Conservation (phyloP, 495 filamentous ascomycete species). For the Penicillium riverlandense region DNA sequence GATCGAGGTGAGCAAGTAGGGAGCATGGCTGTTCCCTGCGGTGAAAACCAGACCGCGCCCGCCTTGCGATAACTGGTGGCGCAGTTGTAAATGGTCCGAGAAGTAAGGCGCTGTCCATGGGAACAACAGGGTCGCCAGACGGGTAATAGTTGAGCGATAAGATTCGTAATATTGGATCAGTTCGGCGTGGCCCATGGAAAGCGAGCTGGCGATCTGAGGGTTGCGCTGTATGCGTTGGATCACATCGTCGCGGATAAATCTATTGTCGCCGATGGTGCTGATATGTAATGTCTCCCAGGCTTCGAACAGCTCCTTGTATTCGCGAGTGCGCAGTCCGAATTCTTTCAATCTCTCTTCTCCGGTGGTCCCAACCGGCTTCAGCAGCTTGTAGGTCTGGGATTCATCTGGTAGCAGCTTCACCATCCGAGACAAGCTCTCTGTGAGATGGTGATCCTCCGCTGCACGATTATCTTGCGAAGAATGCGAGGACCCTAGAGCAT, state of each 20-base stretch:
- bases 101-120: constrained; percentile 27
- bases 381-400: no score
- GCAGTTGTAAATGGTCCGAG: constrained; percentile 20
- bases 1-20: constrained; percentile 25
- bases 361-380: neutral
- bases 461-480: no score
- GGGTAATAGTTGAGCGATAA: constrained; percentile 15
- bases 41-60: constrained; percentile 22
- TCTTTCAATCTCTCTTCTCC: constrained; percentile 11
- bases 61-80: constrained; percentile 8
- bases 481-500: no score
- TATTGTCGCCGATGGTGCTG: neutral
- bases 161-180: constrained; percentile 21
- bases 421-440: no score
- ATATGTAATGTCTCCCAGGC: constrained; percentile 13
- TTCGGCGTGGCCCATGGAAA: no score
- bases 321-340: constrained; percentile 11
- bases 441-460: no score
- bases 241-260: neutral
- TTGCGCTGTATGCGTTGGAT: constrained; percentile 3
- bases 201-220: neutral
- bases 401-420: no score
- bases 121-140: constrained; percentile 17
- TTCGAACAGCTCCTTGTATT: constrained; percentile 8
- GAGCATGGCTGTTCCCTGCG: constrained; percentile 21